Evolutionary conservation across 495 filamentous ascomycete genomes (phyloP).

Genomic region (Apodospora peruviana): DNA sequence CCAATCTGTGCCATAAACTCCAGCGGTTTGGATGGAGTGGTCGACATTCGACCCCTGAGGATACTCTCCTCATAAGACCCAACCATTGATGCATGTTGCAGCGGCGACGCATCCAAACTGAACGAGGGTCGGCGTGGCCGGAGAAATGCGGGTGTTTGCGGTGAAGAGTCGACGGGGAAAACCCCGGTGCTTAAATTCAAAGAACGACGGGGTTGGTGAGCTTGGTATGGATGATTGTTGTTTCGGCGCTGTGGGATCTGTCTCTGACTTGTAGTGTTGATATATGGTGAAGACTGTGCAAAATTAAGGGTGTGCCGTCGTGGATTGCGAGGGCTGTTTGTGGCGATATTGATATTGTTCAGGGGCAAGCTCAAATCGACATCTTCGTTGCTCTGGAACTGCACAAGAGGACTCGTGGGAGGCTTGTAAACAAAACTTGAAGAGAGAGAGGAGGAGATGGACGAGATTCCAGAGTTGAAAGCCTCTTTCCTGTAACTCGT

Average conservation of each 20-base stretch:
- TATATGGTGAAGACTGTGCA: conserved; percentile 22
- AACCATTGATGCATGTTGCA: conserved; percentile 90
- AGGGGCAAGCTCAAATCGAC: conserved; percentile 55
- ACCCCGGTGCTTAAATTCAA: conserved; percentile 57
- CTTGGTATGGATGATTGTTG: conserved; percentile 56
- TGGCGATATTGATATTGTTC: conserved; percentile 37
- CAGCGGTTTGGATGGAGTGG: conserved; percentile 85
- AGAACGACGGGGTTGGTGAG: conserved; percentile 68
- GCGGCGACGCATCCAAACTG: conserved; percentile 65
- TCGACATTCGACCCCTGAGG: conserved; percentile 91
- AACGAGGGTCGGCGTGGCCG: conserved; percentile 65
- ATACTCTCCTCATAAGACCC: conserved; percentile 98
- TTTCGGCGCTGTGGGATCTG: conserved; percentile 42
- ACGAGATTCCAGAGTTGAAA: conserved; percentile 47
- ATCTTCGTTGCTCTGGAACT: conserved; percentile 85
- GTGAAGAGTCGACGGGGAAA: conserved; percentile 45
- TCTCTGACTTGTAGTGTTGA: conserved; percentile 24
- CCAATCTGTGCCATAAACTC: conserved; percentile 96
- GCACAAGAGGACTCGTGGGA: conserved; percentile 87
- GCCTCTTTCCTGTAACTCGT: conserved; percentile 18
- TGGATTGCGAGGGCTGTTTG: conserved; percentile 20
- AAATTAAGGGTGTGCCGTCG: conserved; percentile 37
- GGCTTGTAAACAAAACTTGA: conserved; percentile 80
- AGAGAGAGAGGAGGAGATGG: conserved; percentile 68
- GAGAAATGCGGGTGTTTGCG: conserved; percentile 54